Base-by-base conservation (phyloP, 2,329 filamentous ascomycete species). In the Ophiocordyceps australis region DNA sequence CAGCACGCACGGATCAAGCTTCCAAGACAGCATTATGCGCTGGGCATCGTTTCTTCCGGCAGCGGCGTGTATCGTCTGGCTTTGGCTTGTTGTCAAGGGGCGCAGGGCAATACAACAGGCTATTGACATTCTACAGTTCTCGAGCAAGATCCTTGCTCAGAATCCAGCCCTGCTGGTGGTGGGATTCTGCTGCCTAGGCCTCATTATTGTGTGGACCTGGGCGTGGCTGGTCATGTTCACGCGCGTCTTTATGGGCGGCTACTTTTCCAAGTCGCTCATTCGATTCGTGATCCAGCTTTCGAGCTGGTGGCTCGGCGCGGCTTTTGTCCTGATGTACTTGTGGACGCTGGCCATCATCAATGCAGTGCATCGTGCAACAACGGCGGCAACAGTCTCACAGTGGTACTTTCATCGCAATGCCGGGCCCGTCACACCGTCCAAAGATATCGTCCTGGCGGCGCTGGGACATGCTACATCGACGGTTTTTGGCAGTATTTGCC, bases 381-480 rank as follows among this genome's bases (percentile, higher is more conserved):
- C 86, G 10, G 86, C 83, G 14, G 89, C 89, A 9, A 93, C 86
- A 1, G 86, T 95, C 14, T 92, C 82, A 21, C 89, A 98, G 50
- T 98, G 89, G 89, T 98, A 98, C 52, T 98, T 95, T 50, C 86
- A 95, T 50, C 81, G 89, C 34, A 78, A 91, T 39, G 72, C 74
- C 5, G 66, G 74, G 9, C 82, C 86, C 5, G 62, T 75, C 7
- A 74, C 83, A 3, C 73, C 80, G 1, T 85, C 82, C 2, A 62
- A 65, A 29, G 75, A 85, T 28, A 76, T 95, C 24, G 82, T 95
- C 15, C 61, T 69, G 32, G 86, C 85, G 6, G 86, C 85, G 10
- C 58, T 93, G 23, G 60, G 62, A 25, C 89, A 98, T 52, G 76
- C 85, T 3, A 59, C 70, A 10, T 85, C 81, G 11, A 86, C 81